These are phyloP conservation scores for Remersonia thermophila DNA, from an alignment of 2,329 filamentous ascomycete genomes.

Conservation along the genomic window DNA sequence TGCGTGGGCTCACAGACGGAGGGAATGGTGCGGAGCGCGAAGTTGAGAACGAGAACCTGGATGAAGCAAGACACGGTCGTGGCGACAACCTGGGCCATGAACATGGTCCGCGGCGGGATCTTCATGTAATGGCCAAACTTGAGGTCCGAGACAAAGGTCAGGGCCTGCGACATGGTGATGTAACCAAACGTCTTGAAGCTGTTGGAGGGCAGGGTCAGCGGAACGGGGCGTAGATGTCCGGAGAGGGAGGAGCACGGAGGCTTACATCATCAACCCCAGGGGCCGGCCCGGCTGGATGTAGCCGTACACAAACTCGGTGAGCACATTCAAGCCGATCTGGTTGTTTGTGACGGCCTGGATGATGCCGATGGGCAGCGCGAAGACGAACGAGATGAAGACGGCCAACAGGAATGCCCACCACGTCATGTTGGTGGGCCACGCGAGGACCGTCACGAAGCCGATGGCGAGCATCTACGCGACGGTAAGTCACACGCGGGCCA, in stretches of 20 bases:
- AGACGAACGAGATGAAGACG: slow-evolving; percentile 49
- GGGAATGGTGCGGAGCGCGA: slow-evolving; percentile 47
- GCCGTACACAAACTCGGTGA: slow-evolving; percentile 63
- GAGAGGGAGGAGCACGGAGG: neutral
- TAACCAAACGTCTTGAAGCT: slow-evolving; percentile 53
- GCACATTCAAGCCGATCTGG: slow-evolving; percentile 59
- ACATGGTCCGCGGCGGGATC: slow-evolving; percentile 54
- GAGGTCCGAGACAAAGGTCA: slow-evolving; percentile 52
- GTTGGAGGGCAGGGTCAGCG: neutral
- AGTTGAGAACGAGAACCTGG: slow-evolving; percentile 52
- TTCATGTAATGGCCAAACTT: slow-evolving; percentile 68
- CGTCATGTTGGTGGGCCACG: slow-evolving; percentile 52
- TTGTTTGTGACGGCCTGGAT: slow-evolving; percentile 60
- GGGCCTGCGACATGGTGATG: slow-evolving; percentile 52
- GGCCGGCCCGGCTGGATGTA: slow-evolving; percentile 64
- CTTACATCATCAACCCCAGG: slow-evolving; percentile 59
- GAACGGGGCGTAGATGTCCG: neutral
- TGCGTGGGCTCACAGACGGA: slow-evolving; percentile 49
- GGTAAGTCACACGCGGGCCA: slow-evolving; percentile 8
- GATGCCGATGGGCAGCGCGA: slow-evolving; percentile 55
- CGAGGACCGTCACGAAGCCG: slow-evolving; percentile 42
- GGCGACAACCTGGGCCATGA: slow-evolving; percentile 52
- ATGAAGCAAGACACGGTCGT: slow-evolving; percentile 55
- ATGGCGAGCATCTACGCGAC: slow-evolving; percentile 34
- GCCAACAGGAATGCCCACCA: slow-evolving; percentile 65